These are phyloP conservation scores for Chlorella sorokiniana DNA, from an alignment of 139 green algal genomes.

Conservation along the genomic window DNA sequence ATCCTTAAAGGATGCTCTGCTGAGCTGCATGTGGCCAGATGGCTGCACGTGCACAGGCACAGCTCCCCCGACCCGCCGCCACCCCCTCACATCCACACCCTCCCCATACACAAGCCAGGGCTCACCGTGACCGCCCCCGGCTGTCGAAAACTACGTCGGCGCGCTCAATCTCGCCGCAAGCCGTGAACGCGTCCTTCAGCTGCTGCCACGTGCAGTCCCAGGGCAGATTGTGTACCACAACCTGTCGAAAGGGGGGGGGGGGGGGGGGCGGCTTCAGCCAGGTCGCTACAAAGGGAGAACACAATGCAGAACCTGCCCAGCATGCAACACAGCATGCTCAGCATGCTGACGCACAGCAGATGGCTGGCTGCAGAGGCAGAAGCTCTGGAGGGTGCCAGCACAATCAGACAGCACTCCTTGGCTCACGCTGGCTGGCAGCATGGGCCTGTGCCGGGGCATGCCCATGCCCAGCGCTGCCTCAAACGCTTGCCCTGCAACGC, in stretches of 20 bases:
- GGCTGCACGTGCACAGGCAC: too few species aligned
- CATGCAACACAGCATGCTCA: not conserved
- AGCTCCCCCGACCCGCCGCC: too few species aligned
- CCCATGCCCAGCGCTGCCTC: not conserved
- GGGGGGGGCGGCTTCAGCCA: not conserved
- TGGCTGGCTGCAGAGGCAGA: not conserved
- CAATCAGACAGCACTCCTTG: too few species aligned
- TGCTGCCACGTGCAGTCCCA: constrained; percentile 89
- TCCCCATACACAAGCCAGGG: too few species aligned
- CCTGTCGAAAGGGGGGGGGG: constrained; percentile 47
- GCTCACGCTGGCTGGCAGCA: too few species aligned
- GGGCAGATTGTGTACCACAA: constrained; percentile 92
- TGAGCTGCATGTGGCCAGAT: too few species aligned
- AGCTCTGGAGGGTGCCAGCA: too few species aligned
- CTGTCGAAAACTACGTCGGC: constrained; percentile 86
- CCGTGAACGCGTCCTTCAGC: constrained; percentile 81
- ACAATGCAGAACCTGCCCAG: not conserved
- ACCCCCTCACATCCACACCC: too few species aligned
- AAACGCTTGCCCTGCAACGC: not conserved
- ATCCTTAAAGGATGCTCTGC: too few species aligned
- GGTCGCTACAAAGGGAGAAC: not conserved
- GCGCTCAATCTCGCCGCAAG: constrained; percentile 66
- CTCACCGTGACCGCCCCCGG: constrained; percentile 72
- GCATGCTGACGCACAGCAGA: not conserved
- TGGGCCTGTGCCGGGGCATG: not conserved